Base-by-base conservation (phyloP, 2,329 filamentous ascomycete species). In the Alternaria metachromatica region DNA sequence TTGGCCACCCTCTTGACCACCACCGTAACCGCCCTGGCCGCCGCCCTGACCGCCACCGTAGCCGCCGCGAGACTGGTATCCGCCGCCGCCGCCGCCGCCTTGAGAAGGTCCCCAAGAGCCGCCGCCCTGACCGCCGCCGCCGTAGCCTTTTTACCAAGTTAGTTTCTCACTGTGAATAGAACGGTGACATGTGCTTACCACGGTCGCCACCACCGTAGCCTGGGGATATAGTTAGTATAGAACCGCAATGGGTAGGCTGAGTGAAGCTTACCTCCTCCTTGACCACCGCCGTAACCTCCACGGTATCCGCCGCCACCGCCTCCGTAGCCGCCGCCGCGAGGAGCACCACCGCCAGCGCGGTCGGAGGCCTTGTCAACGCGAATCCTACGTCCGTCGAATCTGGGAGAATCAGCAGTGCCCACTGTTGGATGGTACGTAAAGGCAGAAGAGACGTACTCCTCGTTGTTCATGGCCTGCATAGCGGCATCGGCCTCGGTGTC, bases 341-440 rank as follows among this genome's bases (percentile, higher is more conserved):
- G 75, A 55, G 80, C 79, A 37, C 86, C 84, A 57, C 87, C 85
- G 55, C 85, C 84, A 57, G 89, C 87, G 57, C 87, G 87, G 81
- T 97, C 94, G 62, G 93, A 94, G 66, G 94, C 96, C 82, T 94
- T 97, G 84, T 98, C 95, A 70, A 99, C 95, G 73, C 95, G 94
- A 80, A 99, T 97, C 70, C 88, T 89, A 74, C 95, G 93, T 69
- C 95, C 95, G 82, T 98, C 94, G 81, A 98, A 97, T 76, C 94
- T 97, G 71, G 55, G 59, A 30, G 21, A 15, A 60, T 78, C 46
- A 77, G 70, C 53, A 13, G 10, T n/a, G 30, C 5, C 37, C 55
- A 21, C 28, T 26, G 13, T 43, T 15, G 28, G n/a, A 48, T 9
- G 53, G 44, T 41, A 30, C 11, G n/a, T n/a, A 21, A 10, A n/a